phyloP scores from a whole-genome alignment of 257 asterid genomes.

The Nicotiana otophora region DNA sequence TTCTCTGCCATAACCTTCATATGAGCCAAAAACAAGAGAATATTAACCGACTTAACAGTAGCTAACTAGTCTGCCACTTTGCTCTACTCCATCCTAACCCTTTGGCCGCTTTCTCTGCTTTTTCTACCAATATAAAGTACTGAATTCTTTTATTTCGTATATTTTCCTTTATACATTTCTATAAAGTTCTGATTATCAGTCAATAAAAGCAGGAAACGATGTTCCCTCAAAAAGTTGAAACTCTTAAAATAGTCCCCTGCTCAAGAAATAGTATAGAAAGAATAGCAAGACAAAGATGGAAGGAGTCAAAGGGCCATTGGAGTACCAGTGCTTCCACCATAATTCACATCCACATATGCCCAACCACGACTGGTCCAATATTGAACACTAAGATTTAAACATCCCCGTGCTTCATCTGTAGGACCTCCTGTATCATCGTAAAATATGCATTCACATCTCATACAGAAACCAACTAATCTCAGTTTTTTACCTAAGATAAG shows the following conservation, averaged over 20 bases:
- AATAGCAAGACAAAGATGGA: background rate
- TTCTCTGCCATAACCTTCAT: constrained; percentile 88
- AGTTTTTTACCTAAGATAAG: background rate
- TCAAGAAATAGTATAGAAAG: background rate
- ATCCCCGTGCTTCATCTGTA: constrained; percentile 86
- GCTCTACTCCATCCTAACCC: background rate
- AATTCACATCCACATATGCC: constrained; percentile 97
- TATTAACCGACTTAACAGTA: background rate
- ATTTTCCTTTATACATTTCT: background rate
- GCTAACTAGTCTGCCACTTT: background rate
- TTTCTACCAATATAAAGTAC: background rate
- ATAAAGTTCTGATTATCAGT: background rate
- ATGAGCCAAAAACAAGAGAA: constrained; percentile 1
- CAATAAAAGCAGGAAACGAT: background rate
- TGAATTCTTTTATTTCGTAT: background rate
- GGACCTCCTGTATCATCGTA: constrained; percentile 69
- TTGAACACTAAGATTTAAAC: constrained; percentile 70
- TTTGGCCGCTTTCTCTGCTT: background rate
- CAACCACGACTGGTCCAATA: constrained; percentile 99
- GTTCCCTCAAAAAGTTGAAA: background rate
- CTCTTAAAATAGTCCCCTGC: background rate
- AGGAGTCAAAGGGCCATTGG: background rate
- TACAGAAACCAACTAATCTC: background rate
- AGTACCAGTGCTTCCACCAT: constrained; percentile 97
- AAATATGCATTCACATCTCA: background rate